Conservation (phyloP, 805 yeast species). For the Metschnikowia henanensis region DNA sequence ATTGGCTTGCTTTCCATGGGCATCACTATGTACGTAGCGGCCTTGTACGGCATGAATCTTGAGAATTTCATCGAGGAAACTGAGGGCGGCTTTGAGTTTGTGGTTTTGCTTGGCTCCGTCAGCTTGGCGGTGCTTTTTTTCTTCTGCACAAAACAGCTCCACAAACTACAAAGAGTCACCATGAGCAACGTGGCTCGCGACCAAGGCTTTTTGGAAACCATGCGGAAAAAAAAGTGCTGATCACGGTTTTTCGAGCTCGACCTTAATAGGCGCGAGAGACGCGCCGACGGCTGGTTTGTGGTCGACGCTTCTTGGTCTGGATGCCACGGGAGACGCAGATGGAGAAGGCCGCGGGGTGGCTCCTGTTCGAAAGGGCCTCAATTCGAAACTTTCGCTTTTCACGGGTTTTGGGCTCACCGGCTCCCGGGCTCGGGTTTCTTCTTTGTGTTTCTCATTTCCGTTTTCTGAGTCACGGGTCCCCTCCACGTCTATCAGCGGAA, state of each 20-base stretch:
- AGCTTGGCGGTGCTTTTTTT: conserved; percentile 46
- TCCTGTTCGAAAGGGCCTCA: conserved; percentile 43
- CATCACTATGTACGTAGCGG: conserved; percentile 75
- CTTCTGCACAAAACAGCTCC: conserved; percentile 56
- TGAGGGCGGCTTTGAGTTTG: conserved; percentile 59
- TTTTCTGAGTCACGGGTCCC: not conserved
- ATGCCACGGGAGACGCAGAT: conserved; percentile 31
- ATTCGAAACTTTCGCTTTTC: conserved; percentile 31
- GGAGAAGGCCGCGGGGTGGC: conserved; percentile 44
- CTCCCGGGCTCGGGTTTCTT: not conserved
- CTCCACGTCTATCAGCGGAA: not conserved
- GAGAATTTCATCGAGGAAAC: conserved; percentile 89
- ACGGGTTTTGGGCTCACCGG: conserved; percentile 3
- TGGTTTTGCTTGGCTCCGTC: conserved; percentile 45
- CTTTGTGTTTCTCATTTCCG: no score
- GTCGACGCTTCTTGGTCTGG: not conserved
- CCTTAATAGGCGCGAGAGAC: not conserved
- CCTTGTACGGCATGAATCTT: conserved; percentile 94
- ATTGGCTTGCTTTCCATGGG: conserved; percentile 84
- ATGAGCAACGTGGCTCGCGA: conserved; percentile 46
- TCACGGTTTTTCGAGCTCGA: conserved; percentile 1
- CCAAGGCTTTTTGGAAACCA: conserved; percentile 4
- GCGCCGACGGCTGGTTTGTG: not conserved
- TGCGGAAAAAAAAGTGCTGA: conserved; percentile 3
- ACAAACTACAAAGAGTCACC: conserved; percentile 70